These are phyloP conservation scores for Lepidium aucheri DNA, from an alignment of 345 rosid species.

Conservation along the genomic window DNA sequence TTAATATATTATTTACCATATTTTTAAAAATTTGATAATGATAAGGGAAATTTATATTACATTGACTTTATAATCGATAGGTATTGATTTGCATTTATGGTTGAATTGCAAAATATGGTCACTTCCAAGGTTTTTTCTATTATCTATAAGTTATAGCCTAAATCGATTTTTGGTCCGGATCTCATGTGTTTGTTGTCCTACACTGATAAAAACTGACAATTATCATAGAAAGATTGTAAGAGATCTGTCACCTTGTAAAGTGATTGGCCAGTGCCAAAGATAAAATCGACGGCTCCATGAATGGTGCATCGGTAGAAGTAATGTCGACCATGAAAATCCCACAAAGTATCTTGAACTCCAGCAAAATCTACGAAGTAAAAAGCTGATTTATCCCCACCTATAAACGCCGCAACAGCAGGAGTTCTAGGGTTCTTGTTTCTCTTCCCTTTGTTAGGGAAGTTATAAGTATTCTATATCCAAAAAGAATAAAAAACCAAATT, in stretches of 20 bases:
- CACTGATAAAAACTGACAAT: too few relatives aligned
- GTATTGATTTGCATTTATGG: too few relatives aligned
- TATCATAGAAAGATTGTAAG: not conserved
- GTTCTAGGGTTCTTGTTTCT: conserved; percentile 24
- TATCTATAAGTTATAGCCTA: too few relatives aligned
- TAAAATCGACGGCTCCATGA: conserved; percentile 79
- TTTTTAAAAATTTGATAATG: too few relatives aligned
- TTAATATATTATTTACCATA: too few relatives aligned
- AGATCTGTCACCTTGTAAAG: conserved; percentile 50
- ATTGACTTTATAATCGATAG: too few relatives aligned
- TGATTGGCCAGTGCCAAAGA: conserved; percentile 73
- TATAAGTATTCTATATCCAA: conserved; percentile 40
- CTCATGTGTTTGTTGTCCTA: too few relatives aligned
- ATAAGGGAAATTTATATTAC: too few relatives aligned
- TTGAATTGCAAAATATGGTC: too few relatives aligned
- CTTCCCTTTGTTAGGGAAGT: conserved; percentile 14
- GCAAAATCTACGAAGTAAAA: conserved; percentile 52
- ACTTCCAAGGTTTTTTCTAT: too few relatives aligned
- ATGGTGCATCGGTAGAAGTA: conserved; percentile 56
- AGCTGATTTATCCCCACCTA: conserved; percentile 53
- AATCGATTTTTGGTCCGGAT: too few relatives aligned
- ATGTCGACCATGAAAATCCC: conserved; percentile 68
- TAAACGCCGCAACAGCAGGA: conserved; percentile 61
- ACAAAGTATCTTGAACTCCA: conserved; percentile 73
- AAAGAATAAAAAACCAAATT: not conserved